These are phyloP conservation scores for Fusarium phyllophilum DNA, from an alignment of 2,329 filamentous ascomycete genomes.

Conservation along the genomic window DNA sequence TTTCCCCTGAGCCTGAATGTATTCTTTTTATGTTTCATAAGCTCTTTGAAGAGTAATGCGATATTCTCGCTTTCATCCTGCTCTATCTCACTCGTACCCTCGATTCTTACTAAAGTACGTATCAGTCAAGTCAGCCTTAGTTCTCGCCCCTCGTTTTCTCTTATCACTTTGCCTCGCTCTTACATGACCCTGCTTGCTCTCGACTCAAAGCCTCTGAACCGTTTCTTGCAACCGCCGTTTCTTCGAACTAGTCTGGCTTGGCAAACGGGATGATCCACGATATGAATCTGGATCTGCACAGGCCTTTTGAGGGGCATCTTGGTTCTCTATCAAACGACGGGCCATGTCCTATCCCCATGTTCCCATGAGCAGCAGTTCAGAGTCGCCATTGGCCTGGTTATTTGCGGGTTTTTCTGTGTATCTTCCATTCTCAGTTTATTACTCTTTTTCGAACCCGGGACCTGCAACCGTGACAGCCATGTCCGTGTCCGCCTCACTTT, in stretches of 20 bases:
- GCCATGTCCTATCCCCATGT: slow-evolving; percentile 26
- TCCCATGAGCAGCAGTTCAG: slow-evolving; percentile 31
- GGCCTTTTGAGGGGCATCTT: slow-evolving; percentile 32
- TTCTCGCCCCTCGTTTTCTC: not conserved
- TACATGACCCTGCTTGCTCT: slow-evolving; percentile 1
- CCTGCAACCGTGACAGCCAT: slow-evolving; percentile 16
- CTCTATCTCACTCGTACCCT: not conserved
- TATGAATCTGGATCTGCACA: slow-evolving; percentile 27
- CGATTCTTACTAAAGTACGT: slow-evolving; percentile 18
- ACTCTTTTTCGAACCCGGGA: not conserved
- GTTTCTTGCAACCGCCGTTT: not conserved
- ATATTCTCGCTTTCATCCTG: not conserved
- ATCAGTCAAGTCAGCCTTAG: not conserved
- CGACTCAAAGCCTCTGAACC: slow-evolving; percentile 1
- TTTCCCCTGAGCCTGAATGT: not conserved
- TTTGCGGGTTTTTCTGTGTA: not conserved
- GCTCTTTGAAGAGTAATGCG: slow-evolving; percentile 8
- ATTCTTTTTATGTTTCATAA: not conserved
- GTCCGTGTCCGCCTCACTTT: slow-evolving; percentile 21
- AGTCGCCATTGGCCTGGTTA: slow-evolving; percentile 32
- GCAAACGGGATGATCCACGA: slow-evolving; percentile 5
- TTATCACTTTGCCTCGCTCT: slow-evolving; percentile 10
- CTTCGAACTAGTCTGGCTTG: not conserved
- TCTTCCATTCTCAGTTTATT: not conserved
- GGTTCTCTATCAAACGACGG: slow-evolving; percentile 23